Base-by-base conservation (phyloP, 2,329 filamentous ascomycete genomes). In the Diaporthe longicolla region DNA sequence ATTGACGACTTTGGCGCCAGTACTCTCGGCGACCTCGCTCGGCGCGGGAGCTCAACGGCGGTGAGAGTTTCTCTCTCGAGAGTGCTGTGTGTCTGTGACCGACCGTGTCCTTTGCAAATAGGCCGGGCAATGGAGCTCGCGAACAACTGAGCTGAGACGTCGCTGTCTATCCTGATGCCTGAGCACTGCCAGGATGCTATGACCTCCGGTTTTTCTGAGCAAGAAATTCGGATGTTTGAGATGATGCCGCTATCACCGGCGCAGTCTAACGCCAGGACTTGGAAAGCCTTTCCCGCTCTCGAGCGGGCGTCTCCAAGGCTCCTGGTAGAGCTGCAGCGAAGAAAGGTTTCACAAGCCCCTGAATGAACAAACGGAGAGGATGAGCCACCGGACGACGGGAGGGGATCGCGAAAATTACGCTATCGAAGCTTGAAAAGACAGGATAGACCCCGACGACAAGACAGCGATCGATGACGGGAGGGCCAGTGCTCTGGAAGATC, bases 151-250 rank as follows among this genome's bases (percentile, higher is more conserved):
- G 21, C 29, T 52, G 63, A 52, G 63, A 66, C 45, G n/a, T 52
- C n/a, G 45, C 21, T 52, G 45, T 52, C 37, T 21, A 26, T n/a
- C 11, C 13, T 66, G n/a, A 40, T 52, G 63, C 45, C 45, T 66
- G 63, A 68, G 26, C 45, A 29, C 63, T 37, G 63, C 48, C 63
- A 68, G 32, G 32, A 54, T 32, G 63, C 32, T 40, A 37, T 68
- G 63, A 54, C 32, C 63, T 40, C 32, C 29, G 15, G 26, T 66
- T 35, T 24, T 15, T 54, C 48, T 68, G 48, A 54, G 63, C 32
- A 52, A 37, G 32, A 54, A 68, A n/a, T 40, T 68, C 63, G 63
- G 48, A 54, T 68, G 63, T 68, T 68, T 68, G 63, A 68, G 48
- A 68, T 21, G n/a, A 29, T 54, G 48, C 48, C 63, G 63, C 45